Conservation (phyloP, 768 basidiomycete genomes). For the Lactifluus hygrophoroides region DNA sequence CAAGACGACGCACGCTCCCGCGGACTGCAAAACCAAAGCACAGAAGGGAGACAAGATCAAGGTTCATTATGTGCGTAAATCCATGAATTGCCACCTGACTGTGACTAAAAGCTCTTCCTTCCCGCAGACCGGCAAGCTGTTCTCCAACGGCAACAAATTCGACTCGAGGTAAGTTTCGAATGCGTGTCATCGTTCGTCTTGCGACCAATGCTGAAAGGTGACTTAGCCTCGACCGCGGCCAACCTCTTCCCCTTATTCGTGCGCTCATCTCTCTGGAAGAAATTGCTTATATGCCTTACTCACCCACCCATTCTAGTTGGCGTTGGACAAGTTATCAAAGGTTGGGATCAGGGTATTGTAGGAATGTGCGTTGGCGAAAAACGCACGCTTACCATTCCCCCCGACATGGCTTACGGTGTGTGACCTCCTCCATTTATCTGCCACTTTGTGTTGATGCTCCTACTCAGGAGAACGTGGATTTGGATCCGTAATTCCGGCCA, state of each 20-base stretch:
- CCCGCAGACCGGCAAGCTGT: conserved; percentile 70
- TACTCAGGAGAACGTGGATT: conserved; percentile 61
- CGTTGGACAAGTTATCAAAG: conserved; percentile 70
- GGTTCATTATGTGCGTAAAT: conserved; percentile 66
- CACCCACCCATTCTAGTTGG: conserved; percentile 43
- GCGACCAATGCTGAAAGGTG: background rate
- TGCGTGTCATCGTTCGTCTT: background rate
- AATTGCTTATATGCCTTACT: background rate
- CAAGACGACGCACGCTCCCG: conserved; percentile 52
- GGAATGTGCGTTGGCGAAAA: conserved; percentile 88
- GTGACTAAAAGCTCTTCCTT: background rate
- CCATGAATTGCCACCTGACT: conserved; percentile 9
- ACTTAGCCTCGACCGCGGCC: conserved; percentile 57
- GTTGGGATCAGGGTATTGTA: conserved; percentile 76
- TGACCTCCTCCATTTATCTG: conserved; percentile 8
- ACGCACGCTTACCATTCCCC: conserved; percentile 80
- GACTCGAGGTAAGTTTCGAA: conserved; percentile 62
- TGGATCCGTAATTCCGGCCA: conserved; percentile 67
- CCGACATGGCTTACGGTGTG: conserved; percentile 76
- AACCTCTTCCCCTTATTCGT: conserved; percentile 75
- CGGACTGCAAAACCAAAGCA: conserved; percentile 46
- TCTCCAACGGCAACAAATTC: conserved; percentile 70
- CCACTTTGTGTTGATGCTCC: background rate
- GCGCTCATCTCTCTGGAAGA: conserved; percentile 22
- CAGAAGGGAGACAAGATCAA: conserved; percentile 52